phyloP scores from a whole-genome alignment of 495 filamentous ascomycete genomes.

The Talaromyces trachyspermus region DNA sequence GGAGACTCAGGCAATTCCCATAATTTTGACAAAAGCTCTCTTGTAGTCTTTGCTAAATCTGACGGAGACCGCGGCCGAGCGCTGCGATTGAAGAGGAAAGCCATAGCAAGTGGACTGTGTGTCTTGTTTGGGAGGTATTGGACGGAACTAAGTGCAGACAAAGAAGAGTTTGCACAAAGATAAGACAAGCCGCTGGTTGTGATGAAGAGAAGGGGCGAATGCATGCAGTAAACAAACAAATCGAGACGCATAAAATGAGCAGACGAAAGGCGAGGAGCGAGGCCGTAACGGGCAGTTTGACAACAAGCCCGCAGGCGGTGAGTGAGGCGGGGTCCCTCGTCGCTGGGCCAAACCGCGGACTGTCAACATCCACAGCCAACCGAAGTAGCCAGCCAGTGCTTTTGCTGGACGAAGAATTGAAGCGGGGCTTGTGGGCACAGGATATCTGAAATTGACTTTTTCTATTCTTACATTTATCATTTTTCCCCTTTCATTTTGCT shows the following conservation, averaged over 20 bases:
- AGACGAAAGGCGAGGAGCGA: neutral
- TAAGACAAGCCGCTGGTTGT: too few relatives aligned
- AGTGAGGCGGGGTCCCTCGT: conserved; percentile 4
- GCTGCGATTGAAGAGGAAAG: conserved; percentile 83
- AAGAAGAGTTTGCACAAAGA: neutral
- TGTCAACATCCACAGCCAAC: too few relatives aligned
- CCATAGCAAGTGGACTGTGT: conserved; percentile 50
- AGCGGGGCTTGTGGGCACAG: too few relatives aligned
- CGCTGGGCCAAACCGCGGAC: conserved; percentile 1
- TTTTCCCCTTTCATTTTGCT: neutral
- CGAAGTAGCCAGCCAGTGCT: too few relatives aligned
- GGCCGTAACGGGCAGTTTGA: conserved; percentile 8
- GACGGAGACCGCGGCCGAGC: conserved; percentile 40
- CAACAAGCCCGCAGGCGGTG: conserved; percentile 9
- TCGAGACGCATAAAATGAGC: neutral
- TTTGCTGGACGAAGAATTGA: too few relatives aligned
- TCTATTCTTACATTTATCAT: conserved; percentile 11
- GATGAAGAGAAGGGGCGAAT: too few relatives aligned
- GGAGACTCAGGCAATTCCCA: conserved; percentile 33
- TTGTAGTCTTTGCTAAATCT: conserved; percentile 51
- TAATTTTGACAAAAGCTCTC: conserved; percentile 46
- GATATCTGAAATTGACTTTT: too few relatives aligned
- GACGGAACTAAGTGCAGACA: neutral
- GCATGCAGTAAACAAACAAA: neutral
- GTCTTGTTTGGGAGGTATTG: neutral